phyloP scores from a whole-genome alignment of 2,329 filamentous ascomycete genomes.

The Massarina eburnea region DNA sequence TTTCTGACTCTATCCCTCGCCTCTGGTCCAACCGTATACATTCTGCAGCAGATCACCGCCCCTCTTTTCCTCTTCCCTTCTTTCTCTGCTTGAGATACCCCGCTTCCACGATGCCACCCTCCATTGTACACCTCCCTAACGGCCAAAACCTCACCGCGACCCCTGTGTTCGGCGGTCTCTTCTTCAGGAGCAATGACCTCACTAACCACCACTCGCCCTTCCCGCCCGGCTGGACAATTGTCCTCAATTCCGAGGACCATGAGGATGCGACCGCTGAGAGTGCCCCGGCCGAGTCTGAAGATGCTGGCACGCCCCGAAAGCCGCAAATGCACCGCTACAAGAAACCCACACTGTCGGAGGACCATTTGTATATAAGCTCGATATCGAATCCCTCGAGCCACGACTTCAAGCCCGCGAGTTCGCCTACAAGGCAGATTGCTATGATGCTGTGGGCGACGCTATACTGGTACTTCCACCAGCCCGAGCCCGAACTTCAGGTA shows the following conservation, averaged over 20 bases:
- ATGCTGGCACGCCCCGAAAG: constrained; percentile 18
- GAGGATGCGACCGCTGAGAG: constrained; percentile 30
- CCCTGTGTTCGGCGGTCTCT: constrained; percentile 87
- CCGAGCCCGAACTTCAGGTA: constrained; percentile 67
- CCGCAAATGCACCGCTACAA: constrained; percentile 66
- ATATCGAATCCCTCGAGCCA: constrained; percentile 79
- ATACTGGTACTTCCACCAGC: constrained; percentile 97
- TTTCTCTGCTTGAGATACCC: constrained; percentile 18
- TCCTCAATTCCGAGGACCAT: constrained; percentile 70
- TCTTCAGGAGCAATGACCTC: constrained; percentile 82
- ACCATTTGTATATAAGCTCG: constrained; percentile 87
- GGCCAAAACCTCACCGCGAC: constrained; percentile 80
- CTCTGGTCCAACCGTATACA: background rate
- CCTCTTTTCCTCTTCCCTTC: constrained; percentile 4
- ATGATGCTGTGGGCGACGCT: constrained; percentile 96
- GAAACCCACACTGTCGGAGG: constrained; percentile 72
- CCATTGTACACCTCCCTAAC: constrained; percentile 74
- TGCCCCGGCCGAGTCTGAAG: constrained; percentile 9
- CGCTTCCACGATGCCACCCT: constrained; percentile 44
- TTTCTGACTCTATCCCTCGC: background rate
- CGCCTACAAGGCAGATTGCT: constrained; percentile 84
- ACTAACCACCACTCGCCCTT: constrained; percentile 67
- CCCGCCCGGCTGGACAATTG: constrained; percentile 86
- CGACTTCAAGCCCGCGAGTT: constrained; percentile 78
- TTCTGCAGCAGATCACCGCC: background rate